These are phyloP conservation scores for Xerocomus potaroensis DNA, from an alignment of 768 basidiomycete species.

Conservation along the genomic window DNA sequence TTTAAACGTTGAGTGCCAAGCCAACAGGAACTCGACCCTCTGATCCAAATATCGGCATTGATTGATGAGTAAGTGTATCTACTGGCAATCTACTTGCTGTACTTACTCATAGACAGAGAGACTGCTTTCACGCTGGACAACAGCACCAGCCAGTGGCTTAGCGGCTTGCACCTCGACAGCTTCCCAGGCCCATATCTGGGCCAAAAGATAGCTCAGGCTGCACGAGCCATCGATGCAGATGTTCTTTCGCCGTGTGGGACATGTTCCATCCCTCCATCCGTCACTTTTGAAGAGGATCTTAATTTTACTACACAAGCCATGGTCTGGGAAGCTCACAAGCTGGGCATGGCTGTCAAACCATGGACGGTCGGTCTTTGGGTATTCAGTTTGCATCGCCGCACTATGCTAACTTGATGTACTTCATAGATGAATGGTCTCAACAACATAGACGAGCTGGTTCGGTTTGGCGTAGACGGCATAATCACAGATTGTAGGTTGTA, in stretches of 20 bases:
- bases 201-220: slow-evolving; percentile 64
- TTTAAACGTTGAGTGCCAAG: not conserved
- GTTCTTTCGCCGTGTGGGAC: slow-evolving; percentile 61
- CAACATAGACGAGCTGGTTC: slow-evolving; percentile 55
- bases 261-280: slow-evolving; percentile 35
- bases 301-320: slow-evolving; percentile 65
- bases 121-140: slow-evolving; percentile 40
- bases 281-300: slow-evolving; percentile 43
- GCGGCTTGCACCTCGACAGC: slow-evolving; percentile 55
- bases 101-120: slow-evolving; percentile 27
- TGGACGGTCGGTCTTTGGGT: slow-evolving; percentile 56
- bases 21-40: slow-evolving; percentile 50
- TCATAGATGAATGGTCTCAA: slow-evolving; percentile 58
- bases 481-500: slow-evolving; percentile 60
- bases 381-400: not conserved
- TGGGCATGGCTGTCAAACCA: slow-evolving; percentile 62
- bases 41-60: slow-evolving; percentile 58
- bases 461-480: slow-evolving; percentile 66
- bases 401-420: not conserved
- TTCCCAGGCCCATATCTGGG: slow-evolving; percentile 60
- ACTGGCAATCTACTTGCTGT: not conserved
- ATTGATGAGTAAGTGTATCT: slow-evolving; percentile 50
- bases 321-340: slow-evolving; percentile 60
- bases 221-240: slow-evolving; percentile 56
- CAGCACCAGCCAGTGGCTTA: slow-evolving; percentile 60